Conservation (phyloP, 257 asterid genomes). For the Nicotiana sylvestris region DNA sequence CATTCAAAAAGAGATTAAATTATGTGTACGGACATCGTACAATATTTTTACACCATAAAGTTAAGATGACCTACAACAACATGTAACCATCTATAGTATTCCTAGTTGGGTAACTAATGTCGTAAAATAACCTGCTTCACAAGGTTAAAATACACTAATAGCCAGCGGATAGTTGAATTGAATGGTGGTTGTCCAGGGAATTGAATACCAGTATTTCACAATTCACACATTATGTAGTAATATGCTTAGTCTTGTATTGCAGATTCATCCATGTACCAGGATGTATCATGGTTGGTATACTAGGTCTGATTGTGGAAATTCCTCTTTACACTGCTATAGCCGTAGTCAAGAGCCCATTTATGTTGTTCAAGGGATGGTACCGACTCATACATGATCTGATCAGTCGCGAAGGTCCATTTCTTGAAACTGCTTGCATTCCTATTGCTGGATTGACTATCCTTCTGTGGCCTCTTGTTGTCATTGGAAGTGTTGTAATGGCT, state of each 20-base stretch:
- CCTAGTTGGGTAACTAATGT: too few relatives aligned
- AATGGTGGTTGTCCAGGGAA: not conserved
- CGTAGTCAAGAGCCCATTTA: constrained; percentile 72
- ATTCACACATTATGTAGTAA: not conserved
- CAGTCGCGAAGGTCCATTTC: constrained; percentile 92
- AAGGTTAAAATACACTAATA: too few relatives aligned
- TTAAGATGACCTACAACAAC: too few relatives aligned
- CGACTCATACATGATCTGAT: constrained; percentile 77
- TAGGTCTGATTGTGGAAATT: constrained; percentile 79
- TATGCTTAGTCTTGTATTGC: constrained; percentile 15
- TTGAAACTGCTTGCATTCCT: constrained; percentile 93
- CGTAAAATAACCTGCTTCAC: too few relatives aligned
- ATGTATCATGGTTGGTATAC: constrained; percentile 68
- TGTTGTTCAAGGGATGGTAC: constrained; percentile 95
- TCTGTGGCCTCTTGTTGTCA: constrained; percentile 87
- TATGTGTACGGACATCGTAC: too few relatives aligned
- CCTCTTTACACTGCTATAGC: constrained; percentile 85
- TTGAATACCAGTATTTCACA: too few relatives aligned
- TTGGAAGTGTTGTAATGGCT: constrained; percentile 73
- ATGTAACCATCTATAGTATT: too few relatives aligned
- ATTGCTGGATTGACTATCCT: constrained; percentile 87
- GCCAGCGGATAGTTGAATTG: not conserved
- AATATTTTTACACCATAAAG: too few relatives aligned
- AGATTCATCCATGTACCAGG: constrained; percentile 85
- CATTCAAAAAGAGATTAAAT: too few relatives aligned